A percentile compares a stretch with the other conserved stretches of the same genome.
phyloP scores from a whole-genome alignment of 345 rosid genomes.

The Nasturtium officinale region DNA sequence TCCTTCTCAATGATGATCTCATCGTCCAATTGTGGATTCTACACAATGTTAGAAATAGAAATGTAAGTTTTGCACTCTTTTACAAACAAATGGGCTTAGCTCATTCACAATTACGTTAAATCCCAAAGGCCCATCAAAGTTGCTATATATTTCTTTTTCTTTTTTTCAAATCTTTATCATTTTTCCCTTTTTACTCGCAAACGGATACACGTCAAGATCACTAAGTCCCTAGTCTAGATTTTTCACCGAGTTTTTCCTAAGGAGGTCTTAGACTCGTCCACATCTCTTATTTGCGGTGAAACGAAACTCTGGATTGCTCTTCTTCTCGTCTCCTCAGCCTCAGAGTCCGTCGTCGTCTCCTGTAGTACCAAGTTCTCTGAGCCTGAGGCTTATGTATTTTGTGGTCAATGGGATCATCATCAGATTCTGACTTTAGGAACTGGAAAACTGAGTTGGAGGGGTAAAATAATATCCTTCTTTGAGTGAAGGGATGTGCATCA shows the following conservation, averaged over 20 bases:
- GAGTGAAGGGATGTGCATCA: neutral
- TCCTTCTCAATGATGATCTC: too few relatives aligned
- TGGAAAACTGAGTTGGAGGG: neutral
- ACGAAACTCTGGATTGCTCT: neutral
- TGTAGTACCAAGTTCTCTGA: neutral
- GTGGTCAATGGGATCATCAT: neutral
- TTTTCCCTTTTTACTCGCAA: too few relatives aligned
- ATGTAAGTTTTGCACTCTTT: neutral
- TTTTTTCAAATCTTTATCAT: neutral
- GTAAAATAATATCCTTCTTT: neutral
- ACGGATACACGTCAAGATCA: too few relatives aligned
- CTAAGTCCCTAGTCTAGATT: neutral
- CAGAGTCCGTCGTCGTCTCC: neutral
- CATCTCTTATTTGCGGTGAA: neutral
- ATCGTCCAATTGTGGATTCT: too few relatives aligned
- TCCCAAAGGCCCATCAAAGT: neutral
- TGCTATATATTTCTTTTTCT: neutral
- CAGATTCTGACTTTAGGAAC: neutral
- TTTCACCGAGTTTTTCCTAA: neutral
- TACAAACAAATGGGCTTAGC: neutral
- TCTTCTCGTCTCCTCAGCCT: neutral
- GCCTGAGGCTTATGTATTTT: neutral
- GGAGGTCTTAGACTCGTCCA: neutral
- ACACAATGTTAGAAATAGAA: too few relatives aligned
- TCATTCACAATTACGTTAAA: neutral